Conservation (phyloP, 768 basidiomycete species). For the Leccinum variicolor region DNA sequence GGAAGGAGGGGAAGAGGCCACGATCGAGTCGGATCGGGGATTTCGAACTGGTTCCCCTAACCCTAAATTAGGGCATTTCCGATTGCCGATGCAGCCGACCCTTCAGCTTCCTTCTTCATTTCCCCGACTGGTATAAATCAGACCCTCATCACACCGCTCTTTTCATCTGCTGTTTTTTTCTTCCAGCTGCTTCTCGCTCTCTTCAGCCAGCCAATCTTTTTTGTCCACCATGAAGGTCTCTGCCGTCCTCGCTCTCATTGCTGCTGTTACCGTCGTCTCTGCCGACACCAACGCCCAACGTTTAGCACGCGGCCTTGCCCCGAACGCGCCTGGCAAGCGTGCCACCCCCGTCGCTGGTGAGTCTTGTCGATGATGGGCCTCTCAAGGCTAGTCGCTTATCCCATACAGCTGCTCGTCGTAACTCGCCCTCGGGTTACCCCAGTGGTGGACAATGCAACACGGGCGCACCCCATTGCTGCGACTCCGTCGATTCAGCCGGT, state of each 20-base stretch:
- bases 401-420: constrained; percentile 33
- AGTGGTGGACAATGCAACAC: constrained; percentile 11
- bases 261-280: constrained; percentile 36
- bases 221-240: constrained; percentile 28
- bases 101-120: constrained; percentile 4
- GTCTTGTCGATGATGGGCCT: constrained; percentile 4
- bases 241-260: constrained; percentile 34
- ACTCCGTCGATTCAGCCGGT: background rate
- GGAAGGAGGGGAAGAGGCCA: background rate
- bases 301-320: constrained; percentile 51
- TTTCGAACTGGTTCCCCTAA: background rate
- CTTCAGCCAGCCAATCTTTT: too few relatives aligned
- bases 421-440: constrained; percentile 35
- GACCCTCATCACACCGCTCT: background rate
- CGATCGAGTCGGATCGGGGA: constrained; percentile 3
- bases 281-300: constrained; percentile 52
- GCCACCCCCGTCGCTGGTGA: constrained; percentile 33
- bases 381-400: background rate
- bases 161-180: background rate
- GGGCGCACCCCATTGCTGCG: constrained; percentile 22
- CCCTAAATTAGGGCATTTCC: constrained; percentile 1
- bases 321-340: constrained; percentile 39
- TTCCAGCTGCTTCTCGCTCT: background rate
- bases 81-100: constrained; percentile 14
- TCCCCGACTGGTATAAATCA: constrained; percentile 9